Percentiles rank a stretch among this genome's conserved stretches.
phyloP scores from a whole-genome alignment of 768 basidiomycete species.

The Lactarius psammicola region DNA sequence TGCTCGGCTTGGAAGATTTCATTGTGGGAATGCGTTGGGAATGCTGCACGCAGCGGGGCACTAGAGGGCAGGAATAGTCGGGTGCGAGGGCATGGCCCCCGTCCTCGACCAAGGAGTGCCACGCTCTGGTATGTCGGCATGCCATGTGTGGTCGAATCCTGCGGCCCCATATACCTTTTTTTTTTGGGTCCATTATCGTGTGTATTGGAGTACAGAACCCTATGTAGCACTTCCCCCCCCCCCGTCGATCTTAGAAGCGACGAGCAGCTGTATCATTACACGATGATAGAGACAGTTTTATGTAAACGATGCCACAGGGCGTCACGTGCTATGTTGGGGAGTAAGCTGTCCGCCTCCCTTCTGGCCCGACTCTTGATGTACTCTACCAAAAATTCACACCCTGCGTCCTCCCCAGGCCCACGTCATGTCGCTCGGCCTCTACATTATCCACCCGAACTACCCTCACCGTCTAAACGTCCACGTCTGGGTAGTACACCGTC shows the following conservation, averaged over 20 bases:
- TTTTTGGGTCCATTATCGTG: too few relatives aligned
- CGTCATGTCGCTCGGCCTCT: constrained; percentile 32
- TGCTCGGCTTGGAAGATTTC: too few relatives aligned
- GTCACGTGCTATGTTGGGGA: neutral
- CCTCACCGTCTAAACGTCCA: constrained; percentile 49
- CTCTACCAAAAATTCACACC: constrained; percentile 39
- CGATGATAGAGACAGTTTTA: too few relatives aligned
- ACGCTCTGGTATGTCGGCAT: too few relatives aligned
- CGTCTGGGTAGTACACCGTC: constrained; percentile 49
- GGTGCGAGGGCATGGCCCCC: neutral
- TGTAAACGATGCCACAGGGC: neutral
- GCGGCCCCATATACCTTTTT: too few relatives aligned
- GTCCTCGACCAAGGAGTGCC: too few relatives aligned
- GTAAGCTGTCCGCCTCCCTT: neutral
- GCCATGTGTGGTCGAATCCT: neutral
- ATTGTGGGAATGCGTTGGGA: too few relatives aligned
- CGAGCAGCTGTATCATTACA: neutral
- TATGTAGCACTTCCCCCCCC: too few relatives aligned
- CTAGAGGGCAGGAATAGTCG: too few relatives aligned
- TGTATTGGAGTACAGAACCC: too few relatives aligned
- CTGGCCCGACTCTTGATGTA: constrained; percentile 17
- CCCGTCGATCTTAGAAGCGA: too few relatives aligned
- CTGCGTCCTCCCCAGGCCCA: constrained; percentile 50
- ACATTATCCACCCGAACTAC: constrained; percentile 29
- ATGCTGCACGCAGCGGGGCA: too few relatives aligned